Percentiles rank a stretch among this genome's conserved stretches.
phyloP scores from a whole-genome alignment of 805 yeast genomes.

The Kurtzmaniella fragi region DNA sequence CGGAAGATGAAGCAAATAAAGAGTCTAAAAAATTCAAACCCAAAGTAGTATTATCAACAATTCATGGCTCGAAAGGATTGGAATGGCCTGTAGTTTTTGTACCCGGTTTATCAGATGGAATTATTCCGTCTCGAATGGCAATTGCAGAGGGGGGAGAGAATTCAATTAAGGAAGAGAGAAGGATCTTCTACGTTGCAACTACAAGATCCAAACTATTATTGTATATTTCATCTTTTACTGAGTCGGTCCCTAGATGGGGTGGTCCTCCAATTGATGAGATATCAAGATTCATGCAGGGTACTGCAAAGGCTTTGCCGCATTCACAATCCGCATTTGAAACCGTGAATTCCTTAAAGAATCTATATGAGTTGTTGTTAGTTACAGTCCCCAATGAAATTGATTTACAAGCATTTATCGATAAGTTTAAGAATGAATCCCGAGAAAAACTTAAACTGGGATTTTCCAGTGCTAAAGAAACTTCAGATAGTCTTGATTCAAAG shows the following conservation, averaged over 20 bases:
- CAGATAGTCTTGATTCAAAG: not conserved
- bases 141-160: slow-evolving; percentile 23
- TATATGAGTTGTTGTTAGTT: slow-evolving; percentile 6
- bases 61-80: slow-evolving; percentile 89
- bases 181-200: slow-evolving; percentile 83
- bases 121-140: slow-evolving; percentile 57
- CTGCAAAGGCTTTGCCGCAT: not conserved
- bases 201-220: slow-evolving; percentile 71
- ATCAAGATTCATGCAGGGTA: slow-evolving; percentile 2
- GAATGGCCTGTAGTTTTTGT: slow-evolving; percentile 94
- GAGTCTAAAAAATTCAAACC: slow-evolving; percentile 10
- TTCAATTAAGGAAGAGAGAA: slow-evolving; percentile 64
- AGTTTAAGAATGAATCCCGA: not conserved
- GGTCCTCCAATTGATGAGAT: not conserved
- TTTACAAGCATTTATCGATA: slow-evolving; percentile 1
- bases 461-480: not conserved
- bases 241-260: slow-evolving; percentile 5
- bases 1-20: slow-evolving; percentile 6
- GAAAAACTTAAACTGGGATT: not conserved
- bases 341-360: not conserved
- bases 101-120: slow-evolving; percentile 64
- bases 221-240: slow-evolving; percentile 35
- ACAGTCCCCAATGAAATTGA: not conserved
- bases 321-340: not conserved
- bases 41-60: slow-evolving; percentile 58